A percentile compares a stretch with the other conserved stretches of the same genome.
Evolutionary conservation across 2,329 filamentous ascomycete genomes (phyloP).

Genomic region (Phaeosphaeria sp.): DNA sequence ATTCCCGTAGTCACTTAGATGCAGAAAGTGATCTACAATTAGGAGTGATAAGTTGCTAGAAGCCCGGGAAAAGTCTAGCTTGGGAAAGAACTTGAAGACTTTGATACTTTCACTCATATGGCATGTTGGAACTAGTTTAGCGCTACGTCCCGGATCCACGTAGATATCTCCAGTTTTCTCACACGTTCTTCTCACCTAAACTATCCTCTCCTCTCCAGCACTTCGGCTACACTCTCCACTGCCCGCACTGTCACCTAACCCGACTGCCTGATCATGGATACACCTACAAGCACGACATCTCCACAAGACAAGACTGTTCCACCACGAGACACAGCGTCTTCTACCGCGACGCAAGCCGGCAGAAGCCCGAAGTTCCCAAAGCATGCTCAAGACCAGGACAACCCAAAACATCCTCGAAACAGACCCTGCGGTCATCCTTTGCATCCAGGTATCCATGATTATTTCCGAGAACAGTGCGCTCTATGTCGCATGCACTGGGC

Average conservation of each 20-base stretch:
- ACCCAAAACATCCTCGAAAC: neutral
- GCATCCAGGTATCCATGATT: neutral
- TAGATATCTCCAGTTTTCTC: neutral
- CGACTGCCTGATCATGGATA: too few species aligned
- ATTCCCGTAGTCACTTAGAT: too few species aligned
- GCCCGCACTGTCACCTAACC: too few species aligned
- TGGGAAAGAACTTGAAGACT: too few species aligned
- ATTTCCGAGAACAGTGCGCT: neutral
- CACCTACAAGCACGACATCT: too few species aligned
- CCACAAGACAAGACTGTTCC: neutral
- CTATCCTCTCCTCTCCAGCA: too few species aligned
- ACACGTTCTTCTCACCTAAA: neutral
- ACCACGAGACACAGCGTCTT: neutral
- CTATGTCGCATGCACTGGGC: neutral
- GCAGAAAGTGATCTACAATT: too few species aligned
- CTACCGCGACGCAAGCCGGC: neutral
- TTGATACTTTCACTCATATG: neutral
- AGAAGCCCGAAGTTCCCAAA: too few species aligned
- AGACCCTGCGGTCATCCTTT: neutral
- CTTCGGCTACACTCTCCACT: too few species aligned
- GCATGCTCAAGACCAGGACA: neutral
- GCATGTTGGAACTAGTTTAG: neutral
- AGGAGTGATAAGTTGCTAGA: too few species aligned
- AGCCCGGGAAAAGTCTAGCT: too few species aligned
- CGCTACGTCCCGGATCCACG: neutral